A percentile compares a stretch with the other conserved stretches of the same genome.
These are phyloP conservation scores for Magnolia officinalis DNA, from an alignment of 164 flowering plant genomes.

Conservation along the genomic window DNA sequence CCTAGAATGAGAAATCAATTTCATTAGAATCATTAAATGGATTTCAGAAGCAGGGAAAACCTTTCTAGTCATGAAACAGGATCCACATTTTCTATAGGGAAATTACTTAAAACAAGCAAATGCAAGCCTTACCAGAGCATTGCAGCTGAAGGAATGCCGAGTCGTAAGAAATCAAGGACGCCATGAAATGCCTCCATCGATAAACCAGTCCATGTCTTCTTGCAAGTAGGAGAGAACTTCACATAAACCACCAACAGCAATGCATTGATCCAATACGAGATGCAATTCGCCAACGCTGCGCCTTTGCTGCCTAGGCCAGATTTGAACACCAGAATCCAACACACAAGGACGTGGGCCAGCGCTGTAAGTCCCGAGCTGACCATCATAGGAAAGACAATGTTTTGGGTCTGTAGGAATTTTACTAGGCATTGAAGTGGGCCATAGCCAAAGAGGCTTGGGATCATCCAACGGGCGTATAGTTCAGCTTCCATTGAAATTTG, in stretches of 20 bases:
- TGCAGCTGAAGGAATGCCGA: constrained; percentile 24
- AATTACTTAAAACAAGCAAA: not conserved
- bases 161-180: constrained; percentile 14
- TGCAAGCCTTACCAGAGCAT: constrained; percentile 21
- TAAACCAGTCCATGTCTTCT: constrained; percentile 25
- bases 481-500: constrained; percentile 24
- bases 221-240: constrained; percentile 21
- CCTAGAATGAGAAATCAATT: not conserved
- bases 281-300: constrained; percentile 21
- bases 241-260: constrained; percentile 18
- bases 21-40: no score
- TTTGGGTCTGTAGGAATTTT: constrained; percentile 21
- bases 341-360: constrained; percentile 11
- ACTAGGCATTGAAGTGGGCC: constrained; percentile 19
- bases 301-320: constrained; percentile 24
- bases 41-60: not conserved
- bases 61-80: not conserved
- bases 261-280: constrained; percentile 28
- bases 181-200: constrained; percentile 19
- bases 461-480: constrained; percentile 21
- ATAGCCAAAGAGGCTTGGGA: constrained; percentile 26
- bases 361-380: constrained; percentile 19
- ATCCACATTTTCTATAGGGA: not conserved
- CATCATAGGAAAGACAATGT: constrained; percentile 23
- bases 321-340: constrained; percentile 25